Base-by-base conservation (phyloP, 371 early-diverging fungal genomes). In the Fennellomyces sp. region DNA sequence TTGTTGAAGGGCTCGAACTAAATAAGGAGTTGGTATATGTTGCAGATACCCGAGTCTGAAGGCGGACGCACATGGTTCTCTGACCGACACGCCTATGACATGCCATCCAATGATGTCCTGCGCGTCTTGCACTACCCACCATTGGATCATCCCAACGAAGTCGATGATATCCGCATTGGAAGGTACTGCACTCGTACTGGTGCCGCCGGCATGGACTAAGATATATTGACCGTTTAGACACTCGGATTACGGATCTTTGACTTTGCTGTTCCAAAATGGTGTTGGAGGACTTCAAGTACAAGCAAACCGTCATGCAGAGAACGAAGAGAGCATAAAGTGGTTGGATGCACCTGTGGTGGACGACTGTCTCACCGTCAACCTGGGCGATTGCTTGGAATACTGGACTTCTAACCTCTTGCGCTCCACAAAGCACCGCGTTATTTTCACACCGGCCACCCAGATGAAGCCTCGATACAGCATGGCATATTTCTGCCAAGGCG, bases 341-440 rank as follows among this genome's bases (percentile, higher is more conserved):
- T 61, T 87, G 2, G 72, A 80, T n/a, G 87, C 81, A 12, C 80
- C 82, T 6, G 77, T 81, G 2, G 63, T 82, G 42, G 78, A 78
- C 0, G 76, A 72, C 27, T 69, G 81, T 17, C 65, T 86, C 27
- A 58, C 87, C 23, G 77, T 89, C 55, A 89, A 88, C 68, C 72
- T 85, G 36, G 90, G 78, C 3, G 88, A 89, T 59, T 75, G 84
- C 29, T 55, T 90, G 19, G 83, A 84, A 56, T 83, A 78, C 60
- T 89, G 90, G 90, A 84, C 87, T 6, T 76, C 75, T 30, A 83
- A 81, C 4, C 55, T 83, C 15, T 58, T 89, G 17, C 78, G 71
- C 66, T 86, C 86, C 1, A 86, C 84, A 19, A 75, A 71, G 60
- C 88, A 88, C 55, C 82, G 90, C 0, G 88, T 89, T n/a, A 70